phyloP scores from a whole-genome alignment of 164 flowering plant species.

The Umbilicus rupestris region DNA sequence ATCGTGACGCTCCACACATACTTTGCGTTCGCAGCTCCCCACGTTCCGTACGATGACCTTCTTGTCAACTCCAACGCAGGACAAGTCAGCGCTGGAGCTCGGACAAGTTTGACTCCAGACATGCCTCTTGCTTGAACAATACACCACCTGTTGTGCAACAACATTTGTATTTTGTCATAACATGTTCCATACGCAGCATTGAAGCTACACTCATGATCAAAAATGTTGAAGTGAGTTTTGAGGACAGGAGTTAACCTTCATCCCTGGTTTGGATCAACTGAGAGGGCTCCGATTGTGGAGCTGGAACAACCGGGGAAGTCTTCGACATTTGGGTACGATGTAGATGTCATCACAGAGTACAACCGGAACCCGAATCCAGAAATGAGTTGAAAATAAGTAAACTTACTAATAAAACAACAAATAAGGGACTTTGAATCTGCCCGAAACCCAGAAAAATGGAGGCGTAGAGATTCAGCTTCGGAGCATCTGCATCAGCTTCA shows the following conservation, averaged over 20 bases:
- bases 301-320: background rate
- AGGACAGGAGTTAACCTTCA: background rate
- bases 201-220: no score
- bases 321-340: background rate
- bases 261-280: background rate
- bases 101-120: slow-evolving; percentile 16
- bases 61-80: slow-evolving; percentile 37
- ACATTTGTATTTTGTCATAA: no score
- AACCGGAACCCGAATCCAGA: no score
- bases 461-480: background rate
- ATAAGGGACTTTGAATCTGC: background rate
- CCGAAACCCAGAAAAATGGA: background rate
- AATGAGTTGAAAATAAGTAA: no score
- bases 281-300: background rate
- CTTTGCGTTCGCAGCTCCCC: slow-evolving; percentile 5
- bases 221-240: background rate
- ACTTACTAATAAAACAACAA: no score
- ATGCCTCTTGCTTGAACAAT: slow-evolving; percentile 22
- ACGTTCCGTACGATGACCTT: slow-evolving; percentile 16
- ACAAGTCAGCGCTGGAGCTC: slow-evolving; percentile 31
- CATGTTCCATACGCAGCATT: background rate
- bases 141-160: slow-evolving; percentile 15
- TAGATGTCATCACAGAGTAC: no score
- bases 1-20: slow-evolving; percentile 9
- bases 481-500: background rate